Base-by-base conservation (phyloP, 2,329 filamentous ascomycete genomes). In the Fusarium odoratissimum region DNA sequence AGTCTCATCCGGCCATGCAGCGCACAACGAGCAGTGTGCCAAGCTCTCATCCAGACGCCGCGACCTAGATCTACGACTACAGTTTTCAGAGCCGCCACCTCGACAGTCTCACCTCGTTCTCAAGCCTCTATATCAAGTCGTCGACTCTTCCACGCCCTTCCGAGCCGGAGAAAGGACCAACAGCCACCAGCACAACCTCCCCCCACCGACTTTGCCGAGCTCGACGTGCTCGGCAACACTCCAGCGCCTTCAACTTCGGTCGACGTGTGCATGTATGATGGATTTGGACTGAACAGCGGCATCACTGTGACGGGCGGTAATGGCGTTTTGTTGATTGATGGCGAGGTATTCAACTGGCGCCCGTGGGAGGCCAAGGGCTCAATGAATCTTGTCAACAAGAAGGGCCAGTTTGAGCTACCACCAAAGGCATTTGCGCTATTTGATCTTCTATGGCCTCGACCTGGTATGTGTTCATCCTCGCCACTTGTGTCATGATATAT, bases 301-400 rank as follows among this genome's bases (percentile, higher is more conserved):
- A 84, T 93, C 40, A 91, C 89, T 59, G 90, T 97, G 35, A 83
- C 85, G 4, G 90, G 89, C 49, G 91, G 92, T 1, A 87, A 90
- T 57, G 95, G 94, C 0, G 88, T 95, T 31, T 80, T 99, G 69
- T 86, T 99, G 9, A 88, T 98, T 4, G 92, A 91, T 44, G 95
- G 95, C 10, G 95, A 98, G 82, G 95, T 92, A 2, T 98, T 98
- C 80, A 84, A 86, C 56, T 99, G 96, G 96, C 86, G 89, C 79
- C 96, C 96, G 8, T 98, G 95, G 94, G 82, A 88, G 67, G 82
- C 80, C 8, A 84, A 82, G 75, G 78, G 82, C 57, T 79, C 78
- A 56, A 83, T 79, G 82, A 83, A 78, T 76, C 83, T 97, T 76
- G 79, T 92, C 61, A 97, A 97, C 81, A 83, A 81, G 51, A 95